Base-by-base conservation (phyloP, 768 basidiomycete genomes). In the Scleroderma bovista region DNA sequence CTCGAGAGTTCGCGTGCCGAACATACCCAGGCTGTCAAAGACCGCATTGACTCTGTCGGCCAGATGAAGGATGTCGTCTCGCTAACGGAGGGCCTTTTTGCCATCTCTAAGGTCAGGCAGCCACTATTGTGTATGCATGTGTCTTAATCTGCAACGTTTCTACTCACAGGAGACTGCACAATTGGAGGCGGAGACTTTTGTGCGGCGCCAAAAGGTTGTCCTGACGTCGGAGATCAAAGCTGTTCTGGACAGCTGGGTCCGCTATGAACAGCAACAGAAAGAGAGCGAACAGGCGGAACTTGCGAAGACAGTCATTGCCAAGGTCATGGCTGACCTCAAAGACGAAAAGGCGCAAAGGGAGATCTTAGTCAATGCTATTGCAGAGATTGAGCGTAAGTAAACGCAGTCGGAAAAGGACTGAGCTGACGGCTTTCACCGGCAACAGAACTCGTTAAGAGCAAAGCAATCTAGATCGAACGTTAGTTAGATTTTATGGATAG, bases 211-310 rank as follows among this genome's bases (percentile, higher is more conserved):
- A 75, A 87, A 91, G 70, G 83, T 86, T 51, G 83, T 81, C 38
- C 73, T 98, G 63, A 83, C 93, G 26, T 56, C 87, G 39, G 96
- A 99, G 74, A 74, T 97, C 64, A 98, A 97, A 74, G 61, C 85
- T 26, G 94, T 98, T 36, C 82, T 99, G 50, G 96, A 98, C 76
- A 90, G 88, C 68, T 96, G 94, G 94, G 95, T 93, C 50, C 88
- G 96, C 66, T 93, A 84, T 72, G 95, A 98, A 76, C 94, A 96
- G 66, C 91, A 94, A 67, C 77, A 83, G 65, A 93, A 96, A 77
- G 94, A 99, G 77, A 87, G 80, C 63, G 93, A 99, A 75, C 96
- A 99, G 79, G 78, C 83, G 29, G 88, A 91, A 45, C 83, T 99
- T 50, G 86, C 93, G 56, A 84, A 86, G 78, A 73, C 76, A 46